These are phyloP conservation scores for Hyphopichia pseudoburtonii DNA, from an alignment of 1,139 yeast genomes.

Conservation along the genomic window DNA sequence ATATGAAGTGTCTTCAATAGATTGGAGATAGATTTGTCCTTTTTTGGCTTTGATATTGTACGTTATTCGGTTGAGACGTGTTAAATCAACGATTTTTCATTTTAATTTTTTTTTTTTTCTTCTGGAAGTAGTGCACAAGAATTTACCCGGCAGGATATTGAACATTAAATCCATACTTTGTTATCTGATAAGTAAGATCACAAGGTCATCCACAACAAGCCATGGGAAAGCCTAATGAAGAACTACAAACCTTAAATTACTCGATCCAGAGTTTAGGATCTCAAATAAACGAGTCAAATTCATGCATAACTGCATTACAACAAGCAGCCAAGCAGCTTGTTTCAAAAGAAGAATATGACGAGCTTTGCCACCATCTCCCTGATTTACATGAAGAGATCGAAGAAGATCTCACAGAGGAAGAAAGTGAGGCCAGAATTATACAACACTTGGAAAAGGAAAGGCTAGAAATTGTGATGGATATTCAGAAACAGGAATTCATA, in stretches of 20 bases:
- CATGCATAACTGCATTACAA: constrained; percentile 21
- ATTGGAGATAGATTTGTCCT: too few relatives aligned
- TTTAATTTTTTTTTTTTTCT: not conserved
- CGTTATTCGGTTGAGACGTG: constrained; percentile 2
- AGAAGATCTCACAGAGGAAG: constrained; percentile 7
- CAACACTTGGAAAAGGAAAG: constrained; percentile 34
- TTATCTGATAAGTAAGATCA: not conserved
- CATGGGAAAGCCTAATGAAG: constrained; percentile 27
- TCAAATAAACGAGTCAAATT: constrained; percentile 22
- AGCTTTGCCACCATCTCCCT: not conserved
- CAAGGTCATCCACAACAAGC: not conserved
- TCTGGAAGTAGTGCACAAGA: not conserved
- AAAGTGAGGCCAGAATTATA: constrained; percentile 13
- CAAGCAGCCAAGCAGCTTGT: constrained; percentile 21
- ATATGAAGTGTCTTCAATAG: too few relatives aligned
- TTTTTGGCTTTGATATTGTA: too few relatives aligned
- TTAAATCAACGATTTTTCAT: not conserved
- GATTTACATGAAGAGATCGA: too few relatives aligned
- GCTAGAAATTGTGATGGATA: constrained; percentile 36
- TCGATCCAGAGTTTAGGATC: constrained; percentile 21
- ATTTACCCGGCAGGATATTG: constrained; percentile 1
- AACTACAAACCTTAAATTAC: constrained; percentile 19
- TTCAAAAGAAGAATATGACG: constrained; percentile 16
- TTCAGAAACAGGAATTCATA: constrained; percentile 45
- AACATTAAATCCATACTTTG: not conserved